A percentile compares a stretch with the other conserved stretches of the same genome.
phyloP scores from a whole-genome alignment of 305 asterid species.

The Ajuga reptans region DNA sequence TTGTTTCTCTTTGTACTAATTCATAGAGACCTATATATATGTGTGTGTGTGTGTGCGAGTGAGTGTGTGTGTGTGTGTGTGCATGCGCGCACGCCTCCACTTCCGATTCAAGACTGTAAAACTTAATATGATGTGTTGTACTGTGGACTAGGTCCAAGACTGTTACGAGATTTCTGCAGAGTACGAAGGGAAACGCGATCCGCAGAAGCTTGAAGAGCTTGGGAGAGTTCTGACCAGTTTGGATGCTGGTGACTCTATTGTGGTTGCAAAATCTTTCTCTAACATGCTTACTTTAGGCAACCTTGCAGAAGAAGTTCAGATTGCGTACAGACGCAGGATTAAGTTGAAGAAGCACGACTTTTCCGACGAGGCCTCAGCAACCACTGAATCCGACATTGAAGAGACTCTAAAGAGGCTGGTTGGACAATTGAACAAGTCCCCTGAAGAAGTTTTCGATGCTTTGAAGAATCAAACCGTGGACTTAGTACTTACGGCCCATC shows the following conservation, averaged over 20 bases:
- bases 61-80: too few relatives aligned
- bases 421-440: conserved; percentile 55
- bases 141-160: conserved; percentile 54
- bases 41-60: too few relatives aligned
- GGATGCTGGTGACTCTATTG: conserved; percentile 78
- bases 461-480: conserved; percentile 67
- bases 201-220: conserved; percentile 59
- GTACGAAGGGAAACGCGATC: conserved; percentile 52
- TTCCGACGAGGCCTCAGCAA: conserved; percentile 61
- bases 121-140: neutral
- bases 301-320: conserved; percentile 74
- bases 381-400: conserved; percentile 62
- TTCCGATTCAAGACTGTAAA: neutral
- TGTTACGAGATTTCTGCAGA: conserved; percentile 65
- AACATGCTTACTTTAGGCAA: conserved; percentile 65
- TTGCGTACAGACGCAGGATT: conserved; percentile 57
- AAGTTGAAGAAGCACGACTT: conserved; percentile 52
- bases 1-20: neutral
- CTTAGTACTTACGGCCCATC: conserved; percentile 70
- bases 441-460: conserved; percentile 61
- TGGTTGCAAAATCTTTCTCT: conserved; percentile 60
- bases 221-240: conserved; percentile 60
- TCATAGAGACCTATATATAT: neutral
- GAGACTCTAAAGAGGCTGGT: conserved; percentile 64
- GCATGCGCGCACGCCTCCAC: too few relatives aligned